Evolutionary conservation across 2,329 filamentous ascomycete genomes (phyloP).

Genomic region (Alternaria alternata): DNA sequence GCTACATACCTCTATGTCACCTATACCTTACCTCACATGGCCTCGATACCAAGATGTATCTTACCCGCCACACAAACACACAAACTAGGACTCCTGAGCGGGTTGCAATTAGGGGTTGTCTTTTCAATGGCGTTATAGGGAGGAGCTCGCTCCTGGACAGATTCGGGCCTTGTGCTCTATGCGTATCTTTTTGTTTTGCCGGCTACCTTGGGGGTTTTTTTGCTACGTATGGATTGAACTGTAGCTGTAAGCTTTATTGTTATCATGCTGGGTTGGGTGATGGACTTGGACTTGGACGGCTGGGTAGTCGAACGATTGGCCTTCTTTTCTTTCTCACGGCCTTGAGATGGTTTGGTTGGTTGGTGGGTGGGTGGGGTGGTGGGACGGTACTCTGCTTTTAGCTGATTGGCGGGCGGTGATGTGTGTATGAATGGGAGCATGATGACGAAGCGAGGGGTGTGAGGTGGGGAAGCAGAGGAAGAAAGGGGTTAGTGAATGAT

Average conservation of each 20-base stretch:
- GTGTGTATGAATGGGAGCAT: not conserved
- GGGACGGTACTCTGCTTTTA: not conserved
- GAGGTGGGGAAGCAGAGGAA: not conserved
- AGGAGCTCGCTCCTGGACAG: not conserved
- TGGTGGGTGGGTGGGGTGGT: not conserved
- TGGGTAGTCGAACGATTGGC: not conserved
- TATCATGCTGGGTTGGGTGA: not conserved
- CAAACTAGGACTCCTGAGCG: not conserved
- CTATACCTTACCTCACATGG: not conserved
- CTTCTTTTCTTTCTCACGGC: not conserved
- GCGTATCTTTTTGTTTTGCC: not conserved
- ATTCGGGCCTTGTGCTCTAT: not conserved
- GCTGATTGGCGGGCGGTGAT: not conserved
- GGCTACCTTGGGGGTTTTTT: not conserved
- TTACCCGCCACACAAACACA: not conserved
- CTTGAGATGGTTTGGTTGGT: not conserved
- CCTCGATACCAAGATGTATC: not conserved
- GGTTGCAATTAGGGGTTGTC: not conserved
- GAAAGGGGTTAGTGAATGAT: not conserved
- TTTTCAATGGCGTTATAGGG: not conserved
- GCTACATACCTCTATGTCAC: not conserved
- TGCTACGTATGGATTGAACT: not conserved
- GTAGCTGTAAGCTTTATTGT: constrained; percentile 1
- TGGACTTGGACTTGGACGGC: not conserved
- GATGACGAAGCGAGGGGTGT: not conserved